phyloP scores from a whole-genome alignment of 2,329 filamentous ascomycete genomes.

The Xylariales sp. region DNA sequence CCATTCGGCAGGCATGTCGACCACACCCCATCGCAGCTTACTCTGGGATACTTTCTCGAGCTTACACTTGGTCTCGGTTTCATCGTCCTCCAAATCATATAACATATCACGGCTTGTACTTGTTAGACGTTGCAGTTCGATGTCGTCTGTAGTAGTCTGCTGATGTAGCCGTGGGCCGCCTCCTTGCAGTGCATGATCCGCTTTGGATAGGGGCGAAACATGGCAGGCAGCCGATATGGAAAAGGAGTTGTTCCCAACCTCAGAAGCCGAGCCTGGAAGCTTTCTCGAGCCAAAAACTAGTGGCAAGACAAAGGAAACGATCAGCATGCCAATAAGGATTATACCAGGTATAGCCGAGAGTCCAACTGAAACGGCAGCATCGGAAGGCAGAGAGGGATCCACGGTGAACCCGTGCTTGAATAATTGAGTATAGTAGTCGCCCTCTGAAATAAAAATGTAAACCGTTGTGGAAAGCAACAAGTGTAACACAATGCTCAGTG shows the following conservation, averaged over 20 bases:
- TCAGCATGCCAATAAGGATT: slow-evolving; percentile 9
- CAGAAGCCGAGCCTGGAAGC: slow-evolving; percentile 12
- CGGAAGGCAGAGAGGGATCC: slow-evolving; percentile 11
- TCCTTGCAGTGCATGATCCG: background rate
- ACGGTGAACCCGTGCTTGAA: no score
- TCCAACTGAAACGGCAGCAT: slow-evolving; percentile 7
- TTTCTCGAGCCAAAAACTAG: slow-evolving; percentile 10
- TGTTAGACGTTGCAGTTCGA: background rate
- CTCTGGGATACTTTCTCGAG: background rate
- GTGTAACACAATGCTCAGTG: slow-evolving; percentile 29
- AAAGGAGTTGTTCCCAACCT: slow-evolving; percentile 16
- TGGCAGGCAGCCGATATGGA: slow-evolving; percentile 18
- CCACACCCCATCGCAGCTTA: background rate
- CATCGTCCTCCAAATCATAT: background rate
- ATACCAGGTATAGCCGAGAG: slow-evolving; percentile 12
- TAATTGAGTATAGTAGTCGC: slow-evolving; percentile 10
- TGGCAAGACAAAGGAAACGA: slow-evolving; percentile 11
- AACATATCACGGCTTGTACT: background rate
- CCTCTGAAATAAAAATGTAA: slow-evolving; percentile 25
- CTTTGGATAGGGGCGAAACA: slow-evolving; percentile 8
- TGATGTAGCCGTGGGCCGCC: background rate
- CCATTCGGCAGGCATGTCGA: no score
- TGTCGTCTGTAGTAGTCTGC: background rate
- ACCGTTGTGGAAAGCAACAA: slow-evolving; percentile 37
- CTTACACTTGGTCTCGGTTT: background rate